A percentile compares a stretch with the other conserved stretches of the same genome.
Evolutionary conservation across 129 eudicot species (phyloP).

Genomic region (Oenanthe sinensis): DNA sequence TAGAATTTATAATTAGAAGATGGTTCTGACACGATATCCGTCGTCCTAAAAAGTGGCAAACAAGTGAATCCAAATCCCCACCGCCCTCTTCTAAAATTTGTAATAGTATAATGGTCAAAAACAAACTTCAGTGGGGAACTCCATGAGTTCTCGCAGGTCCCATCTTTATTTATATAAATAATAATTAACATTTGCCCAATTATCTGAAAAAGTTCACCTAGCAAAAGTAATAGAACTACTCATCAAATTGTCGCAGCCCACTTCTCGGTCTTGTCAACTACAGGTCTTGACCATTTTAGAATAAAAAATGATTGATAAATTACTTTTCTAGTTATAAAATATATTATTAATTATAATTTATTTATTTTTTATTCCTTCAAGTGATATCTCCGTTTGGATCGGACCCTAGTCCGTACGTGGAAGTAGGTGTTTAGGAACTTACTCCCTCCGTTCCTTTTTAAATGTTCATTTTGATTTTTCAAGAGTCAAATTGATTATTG

Average conservation of each 20-base stretch:
- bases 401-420: too few species aligned
- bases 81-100: background rate
- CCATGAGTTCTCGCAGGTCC: background rate
- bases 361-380: too few species aligned
- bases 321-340: too few species aligned
- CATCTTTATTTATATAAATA: background rate
- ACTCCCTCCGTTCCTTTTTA: too few species aligned
- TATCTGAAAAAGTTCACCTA: conserved; percentile 1
- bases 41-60: background rate
- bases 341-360: too few species aligned
- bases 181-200: background rate
- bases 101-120: background rate
- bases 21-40: background rate
- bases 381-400: too few species aligned
- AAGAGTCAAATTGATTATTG: too few species aligned
- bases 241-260: background rate
- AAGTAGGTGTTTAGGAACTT: background rate
- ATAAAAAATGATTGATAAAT: background rate
- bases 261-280: background rate
- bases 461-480: too few species aligned
- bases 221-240: background rate
- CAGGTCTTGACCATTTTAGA: background rate
- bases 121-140: conserved; percentile 7
- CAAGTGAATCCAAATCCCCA: background rate
- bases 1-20: background rate